Conservation (phyloP, 441 rosid genomes). For the Adansonia grandidieri region DNA sequence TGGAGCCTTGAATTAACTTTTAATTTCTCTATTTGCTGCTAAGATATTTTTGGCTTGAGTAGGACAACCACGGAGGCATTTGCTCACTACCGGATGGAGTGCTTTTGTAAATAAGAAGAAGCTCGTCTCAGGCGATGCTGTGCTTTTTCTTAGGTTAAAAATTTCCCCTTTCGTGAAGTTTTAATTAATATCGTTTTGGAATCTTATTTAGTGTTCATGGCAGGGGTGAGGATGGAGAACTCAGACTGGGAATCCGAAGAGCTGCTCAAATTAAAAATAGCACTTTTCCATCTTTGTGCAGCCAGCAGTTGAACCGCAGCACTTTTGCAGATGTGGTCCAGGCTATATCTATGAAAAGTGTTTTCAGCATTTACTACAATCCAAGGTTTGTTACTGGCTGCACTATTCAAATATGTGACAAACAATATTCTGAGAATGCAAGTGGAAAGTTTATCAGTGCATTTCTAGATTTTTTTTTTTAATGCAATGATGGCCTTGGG, state of each 20-base stretch:
- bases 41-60: slow-evolving; percentile 25
- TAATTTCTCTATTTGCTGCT: neutral
- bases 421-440: neutral
- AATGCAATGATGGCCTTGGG: neutral
- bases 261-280: slow-evolving; percentile 71
- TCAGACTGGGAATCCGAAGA: slow-evolving; percentile 89
- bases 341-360: slow-evolving; percentile 59
- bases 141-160: slow-evolving; percentile 85
- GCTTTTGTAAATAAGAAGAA: slow-evolving; percentile 96
- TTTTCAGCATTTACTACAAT: slow-evolving; percentile 80
- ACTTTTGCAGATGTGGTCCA: slow-evolving; percentile 63
- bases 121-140: slow-evolving; percentile 97
- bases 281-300: slow-evolving; percentile 51
- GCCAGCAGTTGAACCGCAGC: slow-evolving; percentile 57
- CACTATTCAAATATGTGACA: neutral
- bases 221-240: slow-evolving; percentile 92
- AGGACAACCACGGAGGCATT: slow-evolving; percentile 98
- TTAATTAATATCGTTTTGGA: slow-evolving; percentile 18
- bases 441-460: neutral
- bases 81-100: slow-evolving; percentile 99
- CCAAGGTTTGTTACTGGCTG: slow-evolving; percentile 61
- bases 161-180: neutral
- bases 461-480: neutral
- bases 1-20: neutral
- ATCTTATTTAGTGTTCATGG: slow-evolving; percentile 20